Conservation (phyloP, 1,139 yeast species). For the Suhomyces yuchorum region DNA sequence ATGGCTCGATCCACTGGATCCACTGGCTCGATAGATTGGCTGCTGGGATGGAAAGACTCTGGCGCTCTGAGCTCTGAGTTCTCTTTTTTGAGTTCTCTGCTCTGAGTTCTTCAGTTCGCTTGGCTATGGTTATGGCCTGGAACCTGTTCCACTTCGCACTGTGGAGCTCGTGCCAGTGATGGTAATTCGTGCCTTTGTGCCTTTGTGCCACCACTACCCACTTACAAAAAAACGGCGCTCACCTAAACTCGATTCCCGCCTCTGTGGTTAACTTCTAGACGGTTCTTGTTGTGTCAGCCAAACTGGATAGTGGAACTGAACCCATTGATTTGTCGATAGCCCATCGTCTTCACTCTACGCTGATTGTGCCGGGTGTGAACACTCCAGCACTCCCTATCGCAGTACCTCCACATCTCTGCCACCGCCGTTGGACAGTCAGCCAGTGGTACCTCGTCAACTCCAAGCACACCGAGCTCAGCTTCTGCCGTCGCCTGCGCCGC, state of each 20-base stretch:
- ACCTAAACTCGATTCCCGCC: conserved; percentile 1
- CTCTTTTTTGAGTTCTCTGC: too few species aligned
- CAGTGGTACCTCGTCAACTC: not conserved
- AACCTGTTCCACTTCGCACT: not conserved
- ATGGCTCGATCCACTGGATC: too few species aligned
- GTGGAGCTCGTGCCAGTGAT: not conserved
- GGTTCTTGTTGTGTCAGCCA: not conserved
- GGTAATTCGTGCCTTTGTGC: not conserved
- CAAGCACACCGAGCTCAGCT: too few species aligned
- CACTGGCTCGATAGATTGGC: too few species aligned
- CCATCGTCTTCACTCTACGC: not conserved
- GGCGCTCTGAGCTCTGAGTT: too few species aligned
- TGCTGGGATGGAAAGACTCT: too few species aligned
- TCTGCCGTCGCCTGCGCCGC: too few species aligned
- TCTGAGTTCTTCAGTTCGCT: not conserved
- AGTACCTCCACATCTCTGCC: not conserved
- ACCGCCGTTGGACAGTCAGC: not conserved
- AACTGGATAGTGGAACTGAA: not conserved
- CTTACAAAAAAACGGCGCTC: conserved; percentile 5
- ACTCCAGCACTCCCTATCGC: not conserved
- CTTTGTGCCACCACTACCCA: conserved; percentile 5
- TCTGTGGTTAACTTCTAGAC: not conserved
- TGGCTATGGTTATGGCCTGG: not conserved
- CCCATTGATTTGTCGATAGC: not conserved
- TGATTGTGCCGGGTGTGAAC: not conserved